Evolutionary conservation across 352 stramenopile genomes (phyloP).

Genomic region (Phytopythium boreale): DNA sequence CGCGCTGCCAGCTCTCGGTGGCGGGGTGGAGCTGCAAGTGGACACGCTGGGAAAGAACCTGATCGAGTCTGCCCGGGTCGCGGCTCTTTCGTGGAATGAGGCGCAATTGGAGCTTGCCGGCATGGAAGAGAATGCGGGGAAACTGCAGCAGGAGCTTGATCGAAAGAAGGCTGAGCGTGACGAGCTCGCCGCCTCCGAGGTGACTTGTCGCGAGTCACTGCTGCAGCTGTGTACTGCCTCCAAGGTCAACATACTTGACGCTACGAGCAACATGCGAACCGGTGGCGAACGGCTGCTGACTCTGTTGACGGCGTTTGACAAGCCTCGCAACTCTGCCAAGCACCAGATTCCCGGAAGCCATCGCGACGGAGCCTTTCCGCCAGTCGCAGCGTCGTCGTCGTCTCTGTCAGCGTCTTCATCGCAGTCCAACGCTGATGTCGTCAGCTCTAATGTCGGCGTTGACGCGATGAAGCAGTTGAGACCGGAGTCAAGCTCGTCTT

Average conservation of each 20-base stretch:
- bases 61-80: slow-evolving; percentile 20
- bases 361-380: neutral
- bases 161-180: slow-evolving; percentile 12
- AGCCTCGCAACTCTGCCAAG: slow-evolving; percentile 27
- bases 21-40: slow-evolving; percentile 39
- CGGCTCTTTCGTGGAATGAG: slow-evolving; percentile 6
- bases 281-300: slow-evolving; percentile 20
- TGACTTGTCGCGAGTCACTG: slow-evolving; percentile 10
- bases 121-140: slow-evolving; percentile 4
- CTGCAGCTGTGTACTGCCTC: slow-evolving; percentile 13
- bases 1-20: neutral
- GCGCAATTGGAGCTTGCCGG: slow-evolving; percentile 10
- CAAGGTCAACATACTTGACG: slow-evolving; percentile 14
- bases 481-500: neutral
- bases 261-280: slow-evolving; percentile 10
- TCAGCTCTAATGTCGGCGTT: neutral
- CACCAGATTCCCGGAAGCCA: neutral
- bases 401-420: slow-evolving; percentile 3
- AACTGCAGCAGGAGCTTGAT: slow-evolving; percentile 21
- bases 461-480: neutral
- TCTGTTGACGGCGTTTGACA: slow-evolving; percentile 44
- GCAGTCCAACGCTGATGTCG: neutral
- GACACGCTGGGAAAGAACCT: slow-evolving; percentile 31
- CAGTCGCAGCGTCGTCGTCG: neutral
- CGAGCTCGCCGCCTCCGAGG: slow-evolving; percentile 11